Percentiles rank a stretch among this genome's conserved stretches.
These are phyloP conservation scores for Talaromyces funiculosus DNA, from an alignment of 2,329 filamentous ascomycete genomes.

Conservation along the genomic window DNA sequence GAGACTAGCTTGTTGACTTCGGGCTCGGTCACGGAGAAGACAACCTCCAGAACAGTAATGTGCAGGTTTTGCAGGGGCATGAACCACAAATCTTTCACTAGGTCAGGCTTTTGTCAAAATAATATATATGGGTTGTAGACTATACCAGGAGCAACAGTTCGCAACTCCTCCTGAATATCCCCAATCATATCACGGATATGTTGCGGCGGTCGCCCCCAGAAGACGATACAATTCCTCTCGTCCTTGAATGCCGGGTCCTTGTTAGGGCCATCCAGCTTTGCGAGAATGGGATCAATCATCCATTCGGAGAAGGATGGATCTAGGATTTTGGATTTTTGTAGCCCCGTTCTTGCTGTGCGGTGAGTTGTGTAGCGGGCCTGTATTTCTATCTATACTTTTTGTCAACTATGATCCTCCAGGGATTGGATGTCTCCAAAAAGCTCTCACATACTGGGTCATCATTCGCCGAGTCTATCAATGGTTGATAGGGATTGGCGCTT, in stretches of 20 bases:
- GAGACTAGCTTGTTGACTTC: slow-evolving; percentile 62
- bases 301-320: slow-evolving; percentile 62
- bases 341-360: slow-evolving; percentile 65
- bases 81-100: slow-evolving; percentile 60
- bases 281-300: slow-evolving; percentile 68
- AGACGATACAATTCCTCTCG: slow-evolving; percentile 72
- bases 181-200: slow-evolving; percentile 63
- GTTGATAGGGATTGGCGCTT: slow-evolving; percentile 67
- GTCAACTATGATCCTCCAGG: background rate
- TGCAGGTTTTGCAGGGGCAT: slow-evolving; percentile 77
- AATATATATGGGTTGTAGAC: no score
- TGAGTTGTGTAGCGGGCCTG: slow-evolving; percentile 69
- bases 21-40: slow-evolving; percentile 66
- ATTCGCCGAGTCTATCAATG: slow-evolving; percentile 62
- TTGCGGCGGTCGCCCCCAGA: slow-evolving; percentile 79
- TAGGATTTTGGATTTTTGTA: slow-evolving; percentile 71
- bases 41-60: slow-evolving; percentile 76
- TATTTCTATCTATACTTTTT: slow-evolving; percentile 44
- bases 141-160: slow-evolving; percentile 60
- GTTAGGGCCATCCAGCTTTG: slow-evolving; percentile 59
- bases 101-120: no score
- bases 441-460: slow-evolving; percentile 56
- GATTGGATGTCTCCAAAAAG: background rate
- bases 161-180: slow-evolving; percentile 63
- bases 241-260: slow-evolving; percentile 67